phyloP scores from a whole-genome alignment of 1,284 basidiomycete species.

The Ustilago trichophora region DNA sequence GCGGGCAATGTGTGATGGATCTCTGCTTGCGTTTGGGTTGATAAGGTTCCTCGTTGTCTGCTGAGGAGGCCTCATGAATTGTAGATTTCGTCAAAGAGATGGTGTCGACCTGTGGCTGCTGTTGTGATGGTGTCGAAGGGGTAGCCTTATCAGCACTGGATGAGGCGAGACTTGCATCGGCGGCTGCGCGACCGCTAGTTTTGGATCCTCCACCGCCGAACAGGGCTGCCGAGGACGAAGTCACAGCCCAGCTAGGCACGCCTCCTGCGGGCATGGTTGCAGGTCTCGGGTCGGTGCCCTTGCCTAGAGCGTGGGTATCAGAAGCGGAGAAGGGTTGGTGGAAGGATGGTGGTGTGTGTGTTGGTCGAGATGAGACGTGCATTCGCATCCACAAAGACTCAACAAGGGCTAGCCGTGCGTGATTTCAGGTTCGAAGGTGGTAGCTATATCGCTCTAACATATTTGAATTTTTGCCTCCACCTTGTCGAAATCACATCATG shows the following conservation, averaged over 20 bases:
- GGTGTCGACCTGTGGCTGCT: background rate
- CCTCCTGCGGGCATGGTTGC: constrained; percentile 26
- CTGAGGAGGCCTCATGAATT: background rate
- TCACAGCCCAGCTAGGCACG: constrained; percentile 39
- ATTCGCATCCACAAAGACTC: too few relatives aligned
- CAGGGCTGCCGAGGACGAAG: constrained; percentile 28
- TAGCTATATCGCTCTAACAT: background rate
- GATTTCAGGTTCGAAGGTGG: background rate
- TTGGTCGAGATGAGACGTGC: too few relatives aligned
- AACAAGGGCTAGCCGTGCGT: too few relatives aligned
- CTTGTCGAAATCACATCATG: constrained; percentile 2
- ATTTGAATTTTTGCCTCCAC: constrained; percentile 6
- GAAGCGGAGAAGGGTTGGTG: background rate
- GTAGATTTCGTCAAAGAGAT: background rate
- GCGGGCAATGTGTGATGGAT: constrained; percentile 22
- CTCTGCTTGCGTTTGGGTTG: constrained; percentile 32
- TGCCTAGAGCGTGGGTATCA: too few relatives aligned
- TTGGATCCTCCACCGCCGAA: constrained; percentile 23
- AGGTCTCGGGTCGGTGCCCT: too few relatives aligned
- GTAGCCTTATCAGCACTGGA: background rate
- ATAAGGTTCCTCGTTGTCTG: constrained; percentile 18
- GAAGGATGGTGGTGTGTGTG: too few relatives aligned
- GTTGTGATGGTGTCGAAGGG: constrained; percentile 1
- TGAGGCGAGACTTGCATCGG: constrained; percentile 5
- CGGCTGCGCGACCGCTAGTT: constrained; percentile 7